Evolutionary conservation across 2,329 filamentous ascomycete genomes (phyloP), one percentile per base, ranked within the genome.

Genomic region (Cladosporium cucumerinum): DNA sequence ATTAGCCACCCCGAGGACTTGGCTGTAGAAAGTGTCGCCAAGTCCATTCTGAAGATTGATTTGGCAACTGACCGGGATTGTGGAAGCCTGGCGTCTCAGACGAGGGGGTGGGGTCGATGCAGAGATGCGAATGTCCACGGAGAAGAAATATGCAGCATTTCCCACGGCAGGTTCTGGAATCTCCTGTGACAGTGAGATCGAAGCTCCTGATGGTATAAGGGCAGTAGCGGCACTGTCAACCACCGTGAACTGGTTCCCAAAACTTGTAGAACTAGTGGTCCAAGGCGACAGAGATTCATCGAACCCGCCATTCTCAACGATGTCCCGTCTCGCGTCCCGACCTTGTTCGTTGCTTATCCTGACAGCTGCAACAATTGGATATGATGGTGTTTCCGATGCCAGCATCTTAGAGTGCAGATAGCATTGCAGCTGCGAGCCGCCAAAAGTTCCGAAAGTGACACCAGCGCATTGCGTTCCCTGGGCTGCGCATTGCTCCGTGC

Each of bases 381-480:
- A 39, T 6, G 60, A 11, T 14, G 48, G 18, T 8, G 14, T 34
- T 23, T 46, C 32, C 4, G 32, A 21, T 28, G 32, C 30, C 23
- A 55, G 6, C 60, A 62, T 62, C 32, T 55, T 43, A 10, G 32
- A 30, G 23, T 62, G 25, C 5, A 55, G 18, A 46, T 54, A 43
- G 26, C 60, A 62, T 16, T 55, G 28, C 6, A 23, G 16, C 11
- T 18, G 16, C 7, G 46, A 30, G 4, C 46, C 28, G 3, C 25
- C 49, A 10, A 43, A n/a, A 8, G 5, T 18, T 11, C 32, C 60
- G 23, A 30, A 62, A 6, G 60, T 62, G 34, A 43, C n/a, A 3
- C 60, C 60, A 2, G 60, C 60, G 21, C 60, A 62, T 11, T 36
- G 21, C 12, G 60, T 62, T 14, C 60, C 60, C 12, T 46, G 34